phyloP scores from a whole-genome alignment of 176 grass and related monocot genomes.

The Areca catechu region DNA sequence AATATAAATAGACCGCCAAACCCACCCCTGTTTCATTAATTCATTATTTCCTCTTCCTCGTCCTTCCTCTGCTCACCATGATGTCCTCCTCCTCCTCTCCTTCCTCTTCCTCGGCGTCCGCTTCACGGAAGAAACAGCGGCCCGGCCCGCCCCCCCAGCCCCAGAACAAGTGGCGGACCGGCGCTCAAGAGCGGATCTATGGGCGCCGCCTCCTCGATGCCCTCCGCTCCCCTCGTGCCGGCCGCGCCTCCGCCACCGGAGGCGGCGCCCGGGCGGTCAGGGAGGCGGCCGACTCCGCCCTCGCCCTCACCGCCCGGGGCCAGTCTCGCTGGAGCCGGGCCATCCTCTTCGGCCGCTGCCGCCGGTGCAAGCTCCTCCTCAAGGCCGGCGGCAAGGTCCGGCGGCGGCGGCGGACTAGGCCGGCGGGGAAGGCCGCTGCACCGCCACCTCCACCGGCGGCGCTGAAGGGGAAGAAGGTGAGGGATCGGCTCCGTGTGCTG shows the following conservation, averaged over 20 bases:
- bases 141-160: neutral
- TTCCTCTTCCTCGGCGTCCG: conserved; percentile 20
- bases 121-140: conserved; percentile 2
- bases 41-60: neutral
- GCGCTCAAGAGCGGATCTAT: conserved; percentile 63
- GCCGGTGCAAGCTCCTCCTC: conserved; percentile 48
- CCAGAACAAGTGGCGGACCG: conserved; percentile 71
- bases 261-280: conserved; percentile 47
- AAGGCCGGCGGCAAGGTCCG: conserved; percentile 61
- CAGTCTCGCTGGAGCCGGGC: conserved; percentile 95
- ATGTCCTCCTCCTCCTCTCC: neutral
- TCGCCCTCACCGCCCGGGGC: conserved; percentile 69
- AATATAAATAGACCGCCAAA: too few relatives aligned
- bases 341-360: conserved; percentile 54
- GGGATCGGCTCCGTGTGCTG: conserved; percentile 68
- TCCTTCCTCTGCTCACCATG: conserved; percentile 15
- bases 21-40: too few relatives aligned
- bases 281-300: conserved; percentile 72
- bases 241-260: neutral
- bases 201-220: conserved; percentile 73
- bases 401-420: conserved; percentile 25
- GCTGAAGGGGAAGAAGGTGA: conserved; percentile 45
- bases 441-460: neutral
- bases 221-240: conserved; percentile 33
- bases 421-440: neutral